phyloP scores from a whole-genome alignment of 805 yeast genomes.

The Teunomyces stri region DNA sequence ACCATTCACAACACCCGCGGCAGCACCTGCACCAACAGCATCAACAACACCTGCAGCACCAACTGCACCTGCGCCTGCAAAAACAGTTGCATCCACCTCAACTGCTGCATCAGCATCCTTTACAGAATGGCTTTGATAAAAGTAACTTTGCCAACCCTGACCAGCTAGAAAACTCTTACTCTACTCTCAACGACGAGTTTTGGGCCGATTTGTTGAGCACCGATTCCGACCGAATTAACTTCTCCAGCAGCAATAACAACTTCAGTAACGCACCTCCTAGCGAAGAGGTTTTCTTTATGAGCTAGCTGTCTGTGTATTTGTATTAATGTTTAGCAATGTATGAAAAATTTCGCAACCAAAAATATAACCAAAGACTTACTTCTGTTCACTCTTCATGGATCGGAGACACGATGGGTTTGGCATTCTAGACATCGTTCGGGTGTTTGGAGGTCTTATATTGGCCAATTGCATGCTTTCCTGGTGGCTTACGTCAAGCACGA shows the following conservation, averaged over 20 bases:
- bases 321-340: background rate
- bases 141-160: conserved; percentile 25
- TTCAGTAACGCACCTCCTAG: conserved; percentile 9
- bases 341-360: conserved; percentile 1
- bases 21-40: background rate
- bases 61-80: background rate
- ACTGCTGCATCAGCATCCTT: background rate
- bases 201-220: conserved; percentile 58
- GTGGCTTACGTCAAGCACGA: conserved; percentile 52
- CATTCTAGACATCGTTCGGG: conserved; percentile 41
- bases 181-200: conserved; percentile 65
- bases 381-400: background rate
- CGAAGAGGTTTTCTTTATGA: conserved; percentile 30
- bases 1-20: background rate
- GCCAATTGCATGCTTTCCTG: conserved; percentile 52
- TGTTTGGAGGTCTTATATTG: conserved; percentile 46
- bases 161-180: conserved; percentile 46
- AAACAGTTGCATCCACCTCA: background rate
- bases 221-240: conserved; percentile 32
- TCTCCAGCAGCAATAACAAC: conserved; percentile 22
- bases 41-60: background rate
- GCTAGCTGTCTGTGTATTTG: conserved; percentile 3
- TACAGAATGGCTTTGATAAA: background rate
- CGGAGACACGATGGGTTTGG: conserved; percentile 16
- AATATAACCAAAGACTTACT: background rate